Base-by-base conservation (phyloP, 139 green algal genomes). In the Eudorina sp. region DNA sequence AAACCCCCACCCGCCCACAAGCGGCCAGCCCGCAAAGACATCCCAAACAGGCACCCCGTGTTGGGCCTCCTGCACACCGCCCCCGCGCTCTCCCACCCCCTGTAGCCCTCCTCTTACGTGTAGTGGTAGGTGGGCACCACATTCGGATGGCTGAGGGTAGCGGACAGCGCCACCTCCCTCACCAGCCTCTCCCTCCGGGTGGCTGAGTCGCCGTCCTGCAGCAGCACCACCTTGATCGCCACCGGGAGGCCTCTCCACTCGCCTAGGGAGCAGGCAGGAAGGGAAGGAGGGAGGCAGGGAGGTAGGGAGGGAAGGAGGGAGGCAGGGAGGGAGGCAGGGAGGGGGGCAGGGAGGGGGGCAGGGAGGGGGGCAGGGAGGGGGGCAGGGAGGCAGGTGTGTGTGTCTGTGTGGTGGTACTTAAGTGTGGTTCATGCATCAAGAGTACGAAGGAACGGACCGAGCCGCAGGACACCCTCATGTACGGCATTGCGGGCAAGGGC, bases 61-160 rank as follows among this genome's bases (percentile, higher is more conserved):
- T n/a, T n/a, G n/a, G n/a, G n/a, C n/a, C n/a, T n/a, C n/a, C n/a
- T n/a, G n/a, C n/a, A n/a, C n/a, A n/a, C n/a, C n/a, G n/a, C n/a
- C n/a, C n/a, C n/a, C n/a, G n/a, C n/a, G n/a, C n/a, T n/a, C n/a
- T n/a, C n/a, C n/a, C n/a, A n/a, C n/a, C n/a, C n/a, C n/a, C n/a
- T n/a, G 48, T 55, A 55, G 13, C 48, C 11, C 48, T 55, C 48
- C 48, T 55, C 62, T 34, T 51, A 69, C 55, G 83, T 76, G 40
- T 90, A 87, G 87, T 90, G 68, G 87, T 88, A 87, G 27, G 77
- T 90, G 16, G 76, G 73, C 78, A 90, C 87, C 0, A 90, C 55
- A 41, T 90, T 84, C 25, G 78, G 69, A 41, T 90, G 87, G 51
- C 68, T 66, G 53, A 90, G 38, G 6, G 78, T 85, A 25, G 40